Percentiles rank a stretch among this genome's conserved stretches.
These are phyloP conservation scores for Suillus sp. DNA, from an alignment of 768 basidiomycete genomes.

Conservation along the genomic window DNA sequence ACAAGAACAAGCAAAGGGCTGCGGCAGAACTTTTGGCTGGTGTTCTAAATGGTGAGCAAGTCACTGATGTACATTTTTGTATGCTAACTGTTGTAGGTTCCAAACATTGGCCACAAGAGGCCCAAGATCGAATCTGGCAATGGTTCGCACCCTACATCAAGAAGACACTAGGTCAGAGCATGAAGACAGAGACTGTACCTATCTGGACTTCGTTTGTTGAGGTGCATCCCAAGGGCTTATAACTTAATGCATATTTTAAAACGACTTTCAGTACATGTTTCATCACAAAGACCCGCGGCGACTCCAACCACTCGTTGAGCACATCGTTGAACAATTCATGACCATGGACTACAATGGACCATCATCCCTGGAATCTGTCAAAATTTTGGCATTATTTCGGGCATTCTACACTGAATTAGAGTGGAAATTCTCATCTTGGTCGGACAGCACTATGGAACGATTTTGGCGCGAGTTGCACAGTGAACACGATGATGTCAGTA, in stretches of 20 bases:
- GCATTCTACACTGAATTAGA: conserved; percentile 73
- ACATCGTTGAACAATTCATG: conserved; percentile 62
- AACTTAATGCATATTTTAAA: conserved; percentile 8
- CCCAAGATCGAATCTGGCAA: conserved; percentile 70
- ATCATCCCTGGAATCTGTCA: conserved; percentile 79
- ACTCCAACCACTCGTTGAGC: conserved; percentile 76
- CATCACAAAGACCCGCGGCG: conserved; percentile 82
- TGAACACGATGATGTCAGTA: conserved; percentile 76
- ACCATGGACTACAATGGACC: conserved; percentile 78
- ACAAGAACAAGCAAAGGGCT: conserved; percentile 86
- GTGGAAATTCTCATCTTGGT: conserved; percentile 83
- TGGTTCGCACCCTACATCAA: conserved; percentile 77
- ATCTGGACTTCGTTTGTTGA: conserved; percentile 83
- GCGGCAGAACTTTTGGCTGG: conserved; percentile 84
- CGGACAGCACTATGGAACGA: conserved; percentile 61
- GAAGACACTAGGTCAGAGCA: conserved; percentile 64
- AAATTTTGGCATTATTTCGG: conserved; percentile 66
- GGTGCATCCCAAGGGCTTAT: conserved; percentile 39
- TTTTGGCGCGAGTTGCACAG: conserved; percentile 73
- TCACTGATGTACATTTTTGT: neutral
- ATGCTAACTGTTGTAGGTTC: conserved; percentile 50
- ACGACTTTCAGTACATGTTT: conserved; percentile 63
- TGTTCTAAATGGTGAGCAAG: conserved; percentile 54
- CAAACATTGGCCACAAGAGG: conserved; percentile 83
- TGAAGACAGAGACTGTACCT: conserved; percentile 79